phyloP scores from a whole-genome alignment of 495 filamentous ascomycete species.

The Penicillium fimorum region DNA sequence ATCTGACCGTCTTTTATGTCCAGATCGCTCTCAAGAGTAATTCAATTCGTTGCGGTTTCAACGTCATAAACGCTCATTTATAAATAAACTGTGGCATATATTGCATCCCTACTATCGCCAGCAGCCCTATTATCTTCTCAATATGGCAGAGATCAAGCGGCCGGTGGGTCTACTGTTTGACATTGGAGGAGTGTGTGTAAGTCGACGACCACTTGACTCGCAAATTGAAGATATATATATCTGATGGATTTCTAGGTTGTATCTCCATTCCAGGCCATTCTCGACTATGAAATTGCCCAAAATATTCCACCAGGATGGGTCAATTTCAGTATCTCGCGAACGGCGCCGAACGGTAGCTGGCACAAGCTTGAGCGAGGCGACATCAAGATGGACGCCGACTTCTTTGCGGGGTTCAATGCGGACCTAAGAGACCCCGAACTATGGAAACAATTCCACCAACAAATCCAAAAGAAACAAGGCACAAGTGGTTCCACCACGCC shows the following conservation, averaged over 20 bases:
- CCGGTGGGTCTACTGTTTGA: constrained; percentile 90
- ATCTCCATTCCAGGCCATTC: constrained; percentile 88
- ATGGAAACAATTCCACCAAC: constrained; percentile 63
- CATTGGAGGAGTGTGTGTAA: constrained; percentile 95
- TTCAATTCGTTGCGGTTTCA: constrained; percentile 11
- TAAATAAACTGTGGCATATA: no score
- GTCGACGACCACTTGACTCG: constrained; percentile 21
- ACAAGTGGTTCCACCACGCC: constrained; percentile 43
- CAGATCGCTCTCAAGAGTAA: constrained; percentile 7
- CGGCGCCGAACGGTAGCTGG: constrained; percentile 82
- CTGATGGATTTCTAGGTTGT: constrained; percentile 58
- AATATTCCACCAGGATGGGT: constrained; percentile 84
- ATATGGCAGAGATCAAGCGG: constrained; percentile 41
- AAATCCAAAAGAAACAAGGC: constrained; percentile 32
- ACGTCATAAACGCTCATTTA: neutral
- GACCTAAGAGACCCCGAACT: constrained; percentile 65
- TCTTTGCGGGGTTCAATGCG: constrained; percentile 71
- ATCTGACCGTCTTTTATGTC: constrained; percentile 7
- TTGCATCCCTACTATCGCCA: neutral
- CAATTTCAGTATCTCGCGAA: constrained; percentile 80
- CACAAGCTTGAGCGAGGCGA: constrained; percentile 75
- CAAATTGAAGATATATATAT: neutral
- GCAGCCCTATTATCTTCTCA: neutral
- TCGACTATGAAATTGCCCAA: constrained; percentile 76
- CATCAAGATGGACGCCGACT: constrained; percentile 66